phyloP scores from a whole-genome alignment of 495 filamentous ascomycete genomes.

The Penicillium samsonianum region DNA sequence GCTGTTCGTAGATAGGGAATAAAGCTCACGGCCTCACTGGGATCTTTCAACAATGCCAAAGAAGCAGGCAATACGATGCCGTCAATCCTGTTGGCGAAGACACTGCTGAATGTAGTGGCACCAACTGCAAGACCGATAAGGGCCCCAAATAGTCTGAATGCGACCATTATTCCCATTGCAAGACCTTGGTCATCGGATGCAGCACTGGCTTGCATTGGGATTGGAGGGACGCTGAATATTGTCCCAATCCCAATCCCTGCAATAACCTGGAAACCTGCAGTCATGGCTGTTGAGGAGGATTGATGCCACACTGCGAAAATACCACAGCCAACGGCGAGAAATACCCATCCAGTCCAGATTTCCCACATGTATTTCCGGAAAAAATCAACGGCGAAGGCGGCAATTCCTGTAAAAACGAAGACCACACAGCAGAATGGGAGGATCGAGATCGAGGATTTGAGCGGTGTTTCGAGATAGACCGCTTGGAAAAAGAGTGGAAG shows the following conservation, averaged over 20 bases:
- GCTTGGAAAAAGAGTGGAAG: constrained; percentile 51
- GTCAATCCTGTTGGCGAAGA: no score
- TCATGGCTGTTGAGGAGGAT: no score
- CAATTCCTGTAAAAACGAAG: constrained; percentile 4
- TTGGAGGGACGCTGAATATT: no score
- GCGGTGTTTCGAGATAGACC: constrained; percentile 27
- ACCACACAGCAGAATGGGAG: no score
- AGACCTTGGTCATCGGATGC: constrained; percentile 44
- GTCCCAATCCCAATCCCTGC: no score
- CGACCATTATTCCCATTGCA: constrained; percentile 36
- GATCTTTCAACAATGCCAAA: constrained; percentile 38
- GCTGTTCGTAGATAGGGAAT: constrained; percentile 5
- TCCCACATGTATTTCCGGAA: constrained; percentile 48
- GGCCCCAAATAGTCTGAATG: constrained; percentile 41
- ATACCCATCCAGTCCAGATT: constrained; percentile 37
- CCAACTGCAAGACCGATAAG: constrained; percentile 40
- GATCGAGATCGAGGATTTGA: constrained; percentile 32
- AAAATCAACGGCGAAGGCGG: constrained; percentile 33
- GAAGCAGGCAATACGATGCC: constrained; percentile 32
- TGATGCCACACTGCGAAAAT: no score
- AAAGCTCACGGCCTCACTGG: constrained; percentile 34
- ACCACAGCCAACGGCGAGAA: constrained; percentile 36
- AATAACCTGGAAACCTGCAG: no score
- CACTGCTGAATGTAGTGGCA: constrained; percentile 4
- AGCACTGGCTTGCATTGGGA: neutral